Evolutionary conservation across 176 grass and related monocot species (phyloP), one percentile per base, ranked within the genome.

Genomic region (Triticum urartu): DNA sequence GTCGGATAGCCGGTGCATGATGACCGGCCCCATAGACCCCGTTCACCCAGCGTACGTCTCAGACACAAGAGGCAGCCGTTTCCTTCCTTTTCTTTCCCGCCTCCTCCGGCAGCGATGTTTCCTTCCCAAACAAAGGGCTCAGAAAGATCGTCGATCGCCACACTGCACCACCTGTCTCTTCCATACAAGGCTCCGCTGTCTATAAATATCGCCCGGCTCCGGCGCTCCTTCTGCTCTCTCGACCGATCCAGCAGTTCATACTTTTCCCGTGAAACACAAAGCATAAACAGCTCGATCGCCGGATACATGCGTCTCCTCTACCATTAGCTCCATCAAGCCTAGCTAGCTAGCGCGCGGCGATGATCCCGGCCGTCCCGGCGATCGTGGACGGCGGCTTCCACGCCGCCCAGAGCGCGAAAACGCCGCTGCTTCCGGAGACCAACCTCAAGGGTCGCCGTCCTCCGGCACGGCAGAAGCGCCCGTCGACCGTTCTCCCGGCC

Each of bases 341-440:
- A 21, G 54, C 6, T 61, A 26, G 60, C 15, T 33, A 24, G 5
- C 3, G 17, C 4, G 25, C 30, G 10, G 36, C 45, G 25, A 80
- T 84, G 81, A 84, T 84, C 48, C 26, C 61, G 26, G 47, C 15
- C 32, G 52, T 77, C 25, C 9, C 85, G 4, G n/a, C 84, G 24
- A 63, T 12, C 35, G 74, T 92, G 84, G 86, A 85, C 47, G 86
- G 65, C 69, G 78, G 26, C 78, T 32, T 63, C 40, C 15, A 58
- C 69, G 79, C 4, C 25, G 26, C 11, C 63, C 17, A 52, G 20
- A 43, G 64, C 28, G 14, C 28, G 11, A 66, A 39, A 13, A 8
- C 68, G 21, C 77, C 86, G 70, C 77, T 94, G 76, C 92, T 94
- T 32, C 89, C 92, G 12, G 79, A 89, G 68, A 87, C 92, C 13